Percentiles rank a stretch among this genome's conserved stretches.
These are phyloP conservation scores for Penicillium arizonense DNA, from an alignment of 495 filamentous ascomycete genomes.

Conservation along the genomic window DNA sequence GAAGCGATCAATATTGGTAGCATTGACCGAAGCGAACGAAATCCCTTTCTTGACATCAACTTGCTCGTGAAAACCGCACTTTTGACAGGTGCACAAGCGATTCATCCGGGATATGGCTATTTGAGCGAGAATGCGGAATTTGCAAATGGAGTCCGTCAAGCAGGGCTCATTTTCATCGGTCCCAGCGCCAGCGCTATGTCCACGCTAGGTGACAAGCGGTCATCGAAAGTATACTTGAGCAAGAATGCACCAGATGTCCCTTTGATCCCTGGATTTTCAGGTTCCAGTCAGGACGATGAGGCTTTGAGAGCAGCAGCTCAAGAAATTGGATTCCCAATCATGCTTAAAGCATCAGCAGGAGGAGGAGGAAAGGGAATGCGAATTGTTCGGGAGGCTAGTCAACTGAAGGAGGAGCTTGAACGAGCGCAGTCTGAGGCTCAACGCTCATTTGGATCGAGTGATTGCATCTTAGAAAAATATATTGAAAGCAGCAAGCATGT, in stretches of 20 bases:
- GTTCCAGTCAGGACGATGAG: slow-evolving; percentile 63
- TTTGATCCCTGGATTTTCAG: slow-evolving; percentile 85
- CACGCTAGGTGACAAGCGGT: slow-evolving; percentile 50
- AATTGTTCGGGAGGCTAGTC: slow-evolving; percentile 60
- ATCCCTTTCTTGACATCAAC: slow-evolving; percentile 76
- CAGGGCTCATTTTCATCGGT: slow-evolving; percentile 47
- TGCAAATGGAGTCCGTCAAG: slow-evolving; percentile 39
- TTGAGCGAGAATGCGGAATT: slow-evolving; percentile 53
- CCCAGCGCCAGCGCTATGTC: slow-evolving; percentile 45
- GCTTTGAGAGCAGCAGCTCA: slow-evolving; percentile 61
- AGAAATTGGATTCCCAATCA: slow-evolving; percentile 77
- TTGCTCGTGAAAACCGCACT: slow-evolving; percentile 75
- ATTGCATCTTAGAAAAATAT: slow-evolving; percentile 86
- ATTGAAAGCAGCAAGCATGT: slow-evolving; percentile 82
- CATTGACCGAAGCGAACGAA: slow-evolving; percentile 12
- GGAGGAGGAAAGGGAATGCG: slow-evolving; percentile 93
- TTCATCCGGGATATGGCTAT: slow-evolving; percentile 59
- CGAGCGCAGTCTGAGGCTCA: slow-evolving; percentile 75
- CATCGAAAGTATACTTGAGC: slow-evolving; percentile 31
- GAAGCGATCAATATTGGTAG: slow-evolving; percentile 22
- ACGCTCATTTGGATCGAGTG: slow-evolving; percentile 79
- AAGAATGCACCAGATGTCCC: slow-evolving; percentile 66
- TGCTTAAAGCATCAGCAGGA: slow-evolving; percentile 89
- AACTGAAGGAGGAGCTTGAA: slow-evolving; percentile 68
- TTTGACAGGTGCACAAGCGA: slow-evolving; percentile 63